A percentile compares a stretch with the other conserved stretches of the same genome.
phyloP scores from a whole-genome alignment of 306 rosid genomes.

The Vigna unguiculata region DNA sequence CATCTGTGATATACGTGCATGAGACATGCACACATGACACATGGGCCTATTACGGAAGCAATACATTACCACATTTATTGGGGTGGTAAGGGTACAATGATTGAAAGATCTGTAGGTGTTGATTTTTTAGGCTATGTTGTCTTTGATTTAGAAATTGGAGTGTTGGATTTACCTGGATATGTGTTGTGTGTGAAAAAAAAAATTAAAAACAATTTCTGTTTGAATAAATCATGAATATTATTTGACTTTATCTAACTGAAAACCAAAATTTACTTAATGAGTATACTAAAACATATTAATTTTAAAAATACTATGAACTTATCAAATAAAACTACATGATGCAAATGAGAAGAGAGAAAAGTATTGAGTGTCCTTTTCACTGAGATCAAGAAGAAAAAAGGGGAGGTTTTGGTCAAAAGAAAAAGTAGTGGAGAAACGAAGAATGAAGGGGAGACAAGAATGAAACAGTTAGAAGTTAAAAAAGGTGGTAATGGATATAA shows the following conservation, averaged over 20 bases:
- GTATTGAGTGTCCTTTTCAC: slow-evolving; percentile 18
- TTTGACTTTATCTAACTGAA: no score
- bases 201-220: no score
- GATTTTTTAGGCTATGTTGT: neutral
- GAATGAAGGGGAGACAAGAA: slow-evolving; percentile 42
- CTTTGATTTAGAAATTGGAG: no score
- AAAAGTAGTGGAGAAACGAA: slow-evolving; percentile 42
- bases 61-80: slow-evolving; percentile 2
- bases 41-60: slow-evolving; percentile 31
- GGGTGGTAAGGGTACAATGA: slow-evolving; percentile 3
- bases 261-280: no score
- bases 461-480: slow-evolving; percentile 23
- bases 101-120: neutral
- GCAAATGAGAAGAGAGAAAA: neutral
- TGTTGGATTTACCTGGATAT: no score
- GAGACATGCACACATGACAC: slow-evolving; percentile 53
- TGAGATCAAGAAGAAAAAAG: slow-evolving; percentile 36
- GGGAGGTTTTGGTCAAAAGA: slow-evolving; percentile 54
- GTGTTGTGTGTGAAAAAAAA: no score
- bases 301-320: neutral
- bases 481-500: neutral
- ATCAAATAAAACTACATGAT: neutral
- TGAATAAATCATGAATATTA: no score
- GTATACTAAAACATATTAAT: no score
- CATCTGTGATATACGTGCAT: slow-evolving; percentile 45